A percentile compares a stretch with the other conserved stretches of the same genome.
Evolutionary conservation across 805 yeast genomes (phyloP).

Genomic region (Starmerella stigmatis): DNA sequence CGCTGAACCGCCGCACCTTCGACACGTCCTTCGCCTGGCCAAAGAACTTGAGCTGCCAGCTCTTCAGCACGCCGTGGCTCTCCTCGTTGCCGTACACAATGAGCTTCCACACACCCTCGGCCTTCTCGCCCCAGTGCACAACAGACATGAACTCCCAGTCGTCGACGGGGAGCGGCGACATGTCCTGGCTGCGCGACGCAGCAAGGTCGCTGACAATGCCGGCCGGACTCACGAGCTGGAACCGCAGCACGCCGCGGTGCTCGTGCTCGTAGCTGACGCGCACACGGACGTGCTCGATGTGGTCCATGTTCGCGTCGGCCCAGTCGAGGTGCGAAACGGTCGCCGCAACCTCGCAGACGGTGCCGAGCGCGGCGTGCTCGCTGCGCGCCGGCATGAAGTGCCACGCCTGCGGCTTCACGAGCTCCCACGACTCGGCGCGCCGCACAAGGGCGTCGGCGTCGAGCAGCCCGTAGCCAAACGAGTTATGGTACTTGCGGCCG

Average conservation of each 20-base stretch:
- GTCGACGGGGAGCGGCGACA: too few species aligned
- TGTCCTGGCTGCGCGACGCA: conserved; percentile 51
- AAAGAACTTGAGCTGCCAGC: conserved; percentile 72
- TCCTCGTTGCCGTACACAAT: conserved; percentile 42
- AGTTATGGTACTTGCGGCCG: conserved; percentile 64
- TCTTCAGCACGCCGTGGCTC: conserved; percentile 34
- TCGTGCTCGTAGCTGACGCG: conserved; percentile 58
- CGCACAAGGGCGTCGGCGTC: conserved; percentile 71
- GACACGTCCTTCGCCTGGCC: conserved; percentile 65
- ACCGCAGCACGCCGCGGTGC: conserved; percentile 58
- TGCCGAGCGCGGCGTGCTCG: conserved; percentile 5
- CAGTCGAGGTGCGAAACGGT: conserved; percentile 42
- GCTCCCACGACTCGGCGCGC: conserved; percentile 62
- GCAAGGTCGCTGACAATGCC: conserved; percentile 71
- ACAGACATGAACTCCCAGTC: conserved; percentile 95
- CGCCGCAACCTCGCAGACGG: conserved; percentile 10
- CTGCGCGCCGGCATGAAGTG: conserved; percentile 34
- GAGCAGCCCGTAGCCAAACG: conserved; percentile 83
- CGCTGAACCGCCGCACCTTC: conserved; percentile 44
- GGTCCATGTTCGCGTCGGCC: conserved; percentile 48
- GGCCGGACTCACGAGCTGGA: conserved; percentile 59
- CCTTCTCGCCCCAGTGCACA: conserved; percentile 93
- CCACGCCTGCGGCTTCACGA: conserved; percentile 91
- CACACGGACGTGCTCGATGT: conserved; percentile 78
- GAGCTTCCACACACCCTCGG: conserved; percentile 73